Conservation (phyloP, 169 alveolate genomes). For the Babesia bovis region DNA sequence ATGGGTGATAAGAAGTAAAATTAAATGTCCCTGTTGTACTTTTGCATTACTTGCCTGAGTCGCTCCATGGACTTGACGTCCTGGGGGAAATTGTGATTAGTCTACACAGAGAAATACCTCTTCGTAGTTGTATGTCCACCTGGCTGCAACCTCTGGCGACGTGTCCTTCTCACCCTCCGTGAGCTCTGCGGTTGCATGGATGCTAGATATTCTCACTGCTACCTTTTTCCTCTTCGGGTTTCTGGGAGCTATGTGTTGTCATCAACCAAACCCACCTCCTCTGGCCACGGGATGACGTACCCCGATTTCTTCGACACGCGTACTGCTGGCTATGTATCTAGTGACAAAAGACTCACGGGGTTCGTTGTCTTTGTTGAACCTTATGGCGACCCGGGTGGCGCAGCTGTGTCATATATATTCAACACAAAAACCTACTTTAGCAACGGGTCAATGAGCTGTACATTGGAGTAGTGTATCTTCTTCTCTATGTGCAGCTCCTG, state of each 20-base stretch:
- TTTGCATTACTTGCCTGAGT: slow-evolving; percentile 74
- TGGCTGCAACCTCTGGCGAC: slow-evolving; percentile 82
- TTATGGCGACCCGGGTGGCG: slow-evolving; percentile 72
- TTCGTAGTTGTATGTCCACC: slow-evolving; percentile 79
- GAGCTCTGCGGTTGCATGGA: not conserved
- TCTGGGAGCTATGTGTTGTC: slow-evolving; percentile 31
- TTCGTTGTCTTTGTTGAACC: slow-evolving; percentile 66
- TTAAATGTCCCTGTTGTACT: slow-evolving; percentile 72
- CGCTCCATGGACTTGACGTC: slow-evolving; percentile 74
- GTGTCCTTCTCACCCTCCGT: slow-evolving; percentile 82
- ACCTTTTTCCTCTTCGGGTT: slow-evolving; percentile 71
- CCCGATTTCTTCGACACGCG: slow-evolving; percentile 86
- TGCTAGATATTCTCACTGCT: not conserved
- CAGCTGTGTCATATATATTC: slow-evolving; percentile 12
- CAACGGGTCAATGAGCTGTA: slow-evolving; percentile 84
- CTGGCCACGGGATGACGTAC: slow-evolving; percentile 87
- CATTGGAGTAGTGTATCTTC: slow-evolving; percentile 88
- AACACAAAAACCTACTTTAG: slow-evolving; percentile 39
- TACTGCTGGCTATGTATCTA: slow-evolving; percentile 55
- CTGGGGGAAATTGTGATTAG: not conserved
- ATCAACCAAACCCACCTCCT: slow-evolving; percentile 45
- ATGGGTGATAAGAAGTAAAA: slow-evolving; percentile 54
- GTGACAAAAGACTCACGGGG: slow-evolving; percentile 47
- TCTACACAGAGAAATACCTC: slow-evolving; percentile 29
- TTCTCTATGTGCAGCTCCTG: slow-evolving; percentile 75